Base-by-base conservation (phyloP, 1,139 yeast genomes). In the Pichia sp. region DNA sequence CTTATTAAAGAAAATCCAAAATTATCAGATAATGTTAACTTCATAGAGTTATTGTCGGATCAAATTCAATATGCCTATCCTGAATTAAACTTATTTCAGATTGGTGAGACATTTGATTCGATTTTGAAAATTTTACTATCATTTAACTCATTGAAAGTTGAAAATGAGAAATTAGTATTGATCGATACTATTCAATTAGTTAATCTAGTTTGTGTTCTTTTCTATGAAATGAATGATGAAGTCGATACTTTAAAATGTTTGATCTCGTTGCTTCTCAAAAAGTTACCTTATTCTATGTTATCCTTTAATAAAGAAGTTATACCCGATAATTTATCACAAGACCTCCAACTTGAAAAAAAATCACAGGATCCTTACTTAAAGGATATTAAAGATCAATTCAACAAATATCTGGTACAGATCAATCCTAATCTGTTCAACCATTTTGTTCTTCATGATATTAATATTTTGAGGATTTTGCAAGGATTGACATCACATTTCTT, bases 371-470 rank as follows among this genome's bases (percentile, higher is more conserved):
- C 22, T 11, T 59, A 55, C 31, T 35, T 60, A 12, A 33, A 35
- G 15, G 59, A 54, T 30, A 59, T 53, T n/a, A 43, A 52, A 34
- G 56, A 63, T 12, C 68, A 77, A 20, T 77, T 76, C 52, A 67
- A 71, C 34, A 63, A 64, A 44, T 66, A 70, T 20, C 64, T 80
- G 40, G 61, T 66, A 30, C 57, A 62, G 31, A 66, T 69, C 39
- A 61, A 69, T 37, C 70, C 76, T 11, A 55, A 67, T 28, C 57
- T 81, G 30, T 66, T 64, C 41, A 60, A 68, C 9, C 85, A 80
- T 53, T 74, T 81, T 51, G 52, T 73, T 14, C 56, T 58, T 30
- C 41, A 39, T 14, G 52, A 51, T 39, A 43, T 52, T 15, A 51
- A 51, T 33, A 45, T 50, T 7, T 34, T 52, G 12, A 36, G 36